Base-by-base conservation (phyloP, 2,329 filamentous ascomycete species). In the Triangularia setosa region DNA sequence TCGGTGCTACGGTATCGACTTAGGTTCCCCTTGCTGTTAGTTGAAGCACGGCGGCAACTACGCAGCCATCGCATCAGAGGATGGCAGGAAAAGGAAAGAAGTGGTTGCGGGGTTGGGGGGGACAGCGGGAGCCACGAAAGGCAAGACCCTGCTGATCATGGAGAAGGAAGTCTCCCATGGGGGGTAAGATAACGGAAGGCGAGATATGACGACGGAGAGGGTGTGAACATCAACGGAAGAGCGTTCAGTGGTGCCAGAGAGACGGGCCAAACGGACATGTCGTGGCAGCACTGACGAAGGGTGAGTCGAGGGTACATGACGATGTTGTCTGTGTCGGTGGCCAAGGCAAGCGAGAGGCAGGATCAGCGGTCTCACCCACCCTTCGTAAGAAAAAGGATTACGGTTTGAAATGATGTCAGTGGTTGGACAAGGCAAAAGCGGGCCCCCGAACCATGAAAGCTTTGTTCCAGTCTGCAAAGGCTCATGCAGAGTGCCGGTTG, bases 331-430 rank as follows among this genome's bases (percentile, higher is more conserved):
- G 40, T 44, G 55, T 48, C 1, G 44, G 58, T 56, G 58, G 35
- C n/a, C 25, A 27, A 40, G 48, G 40, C 30, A 64, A 60, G 58
- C 16, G 55, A 25, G 54, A 54, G 56, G 21, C 27, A 56, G 28
- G 58, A 56, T 55, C 40, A n/a, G 55, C 55, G 14, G 53, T 60
- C 40, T 60, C 24, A 60, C 18, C 23, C 40, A 27, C 30, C 58
- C 52, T 53, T 23, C 23, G 30, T 23, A n/a, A 52, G n/a, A 60
- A 58, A 63, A 58, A 54, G 61, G 58, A 65, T 58, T 33, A 62
- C 65, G 54, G 28, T 54, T 64, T 60, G 55, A 55, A 68, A 70
- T 71, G 69, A 70, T 70, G 70, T 71, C 70, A 71, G 64, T 69
- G 68, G 69, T 63, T 65, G 63, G 52, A 54, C 28, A 52, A 62